Base-by-base conservation (phyloP, 805 yeast genomes). In the Wickerhamiella sergipiensis region DNA sequence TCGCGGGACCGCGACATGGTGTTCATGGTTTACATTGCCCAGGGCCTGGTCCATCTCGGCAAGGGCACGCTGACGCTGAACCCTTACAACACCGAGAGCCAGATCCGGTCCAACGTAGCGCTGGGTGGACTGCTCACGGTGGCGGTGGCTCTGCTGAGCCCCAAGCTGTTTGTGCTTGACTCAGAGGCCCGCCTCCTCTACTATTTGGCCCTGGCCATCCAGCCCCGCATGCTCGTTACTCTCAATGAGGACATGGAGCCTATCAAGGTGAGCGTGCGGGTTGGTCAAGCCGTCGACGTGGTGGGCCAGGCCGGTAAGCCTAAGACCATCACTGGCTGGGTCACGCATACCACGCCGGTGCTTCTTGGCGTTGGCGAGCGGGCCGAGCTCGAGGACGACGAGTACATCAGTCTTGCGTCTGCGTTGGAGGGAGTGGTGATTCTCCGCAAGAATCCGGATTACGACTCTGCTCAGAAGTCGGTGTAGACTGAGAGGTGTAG, bases 241-340 rank as follows among this genome's bases (percentile, higher is more conserved):
- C 85, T 92, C 45, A 95, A 90, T 66, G 96, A 89, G 65, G 80
- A 83, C 26, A 77, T 90, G 66, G 80, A 88, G 59, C 96, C 96
- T 38, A 71, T 92, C 55, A 90, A 90, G 72, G 97, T 92, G 9
- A 90, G 87, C 58, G 98, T 92, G 9, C 79, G 99, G 64, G 97
- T 92, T 29, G 99, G 99, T 55, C 97, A 90, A 70, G 97, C 98
- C 6, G 97, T 92, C 26, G 98, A 92, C 65, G 87, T 89, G 40
- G 97, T 92, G 55, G 99, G 98, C 33, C 97, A 90, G 67, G 99
- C 97, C 0, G 99, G 99, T 71, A 87, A 86, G 60, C 99, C 98
- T 47, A 92, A 92, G 74, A 89, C 97, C 12, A 92, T 92, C 46
- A 92, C 99, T 3, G 99, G 99, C 38, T 92, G 98, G 98, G 97